Percentiles rank a stretch among this genome's conserved stretches.
Conservation (phyloP, 345 rosid species). For the Syzygium aromaticum region DNA sequence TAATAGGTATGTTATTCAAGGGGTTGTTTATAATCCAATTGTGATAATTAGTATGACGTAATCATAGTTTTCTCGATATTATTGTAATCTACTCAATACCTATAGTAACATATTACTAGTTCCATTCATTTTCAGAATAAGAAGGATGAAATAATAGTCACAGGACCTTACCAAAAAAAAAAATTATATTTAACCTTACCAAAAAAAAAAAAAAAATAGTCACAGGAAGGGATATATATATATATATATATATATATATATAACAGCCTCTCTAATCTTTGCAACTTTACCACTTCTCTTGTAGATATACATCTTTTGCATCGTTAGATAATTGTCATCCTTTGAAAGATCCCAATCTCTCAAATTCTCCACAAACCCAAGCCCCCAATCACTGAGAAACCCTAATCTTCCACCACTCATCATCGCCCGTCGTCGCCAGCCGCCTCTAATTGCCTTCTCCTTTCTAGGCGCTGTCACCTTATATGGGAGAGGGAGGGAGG, state of each 20-base stretch:
- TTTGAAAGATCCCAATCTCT: not conserved
- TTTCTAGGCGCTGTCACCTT: not conserved
- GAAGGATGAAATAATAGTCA: not conserved
- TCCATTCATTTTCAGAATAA: not conserved
- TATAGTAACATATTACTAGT: not conserved
- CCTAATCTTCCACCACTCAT: not conserved
- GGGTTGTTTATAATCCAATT: not conserved
- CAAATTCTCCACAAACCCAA: not conserved
- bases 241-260: too few species aligned
- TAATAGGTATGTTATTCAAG: not conserved
- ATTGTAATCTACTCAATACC: not conserved
- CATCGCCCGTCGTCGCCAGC: not conserved
- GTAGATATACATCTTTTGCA: not conserved
- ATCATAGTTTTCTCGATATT: not conserved
- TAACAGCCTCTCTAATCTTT: not conserved
- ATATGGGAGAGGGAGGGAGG: not conserved
- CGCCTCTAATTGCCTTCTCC: not conserved
- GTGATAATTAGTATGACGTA: not conserved
- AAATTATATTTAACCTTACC: too few species aligned
- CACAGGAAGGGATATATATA: too few species aligned
- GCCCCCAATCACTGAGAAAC: not conserved
- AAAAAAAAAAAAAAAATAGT: not conserved
- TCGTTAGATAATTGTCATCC: not conserved
- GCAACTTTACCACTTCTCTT: not conserved
- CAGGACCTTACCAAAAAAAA: too few species aligned